A percentile compares a stretch with the other conserved stretches of the same genome.
Conservation (phyloP, 352 stramenopile genomes). For the Pythium dissotocum region DNA sequence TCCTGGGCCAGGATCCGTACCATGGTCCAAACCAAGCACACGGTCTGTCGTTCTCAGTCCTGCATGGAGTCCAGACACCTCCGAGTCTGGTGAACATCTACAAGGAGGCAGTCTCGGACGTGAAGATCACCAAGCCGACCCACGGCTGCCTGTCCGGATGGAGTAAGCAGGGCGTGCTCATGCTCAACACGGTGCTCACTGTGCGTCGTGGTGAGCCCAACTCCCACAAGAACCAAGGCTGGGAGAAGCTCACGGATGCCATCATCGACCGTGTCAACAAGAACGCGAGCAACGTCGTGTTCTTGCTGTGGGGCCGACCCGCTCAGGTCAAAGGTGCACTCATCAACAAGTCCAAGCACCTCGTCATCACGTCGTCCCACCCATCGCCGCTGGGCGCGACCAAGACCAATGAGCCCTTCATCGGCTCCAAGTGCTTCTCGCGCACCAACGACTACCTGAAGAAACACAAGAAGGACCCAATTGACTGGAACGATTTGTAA, state of each 20-base stretch:
- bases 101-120: conserved; percentile 92
- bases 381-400: conserved; percentile 94
- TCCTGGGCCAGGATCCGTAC: conserved; percentile 93
- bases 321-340: conserved; percentile 58
- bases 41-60: conserved; percentile 91
- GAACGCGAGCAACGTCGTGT: conserved; percentile 91
- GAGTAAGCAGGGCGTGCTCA: conserved; percentile 95
- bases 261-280: conserved; percentile 88
- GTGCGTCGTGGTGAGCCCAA: conserved; percentile 92
- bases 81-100: conserved; percentile 98
- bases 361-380: conserved; percentile 89
- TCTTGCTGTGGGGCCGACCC: conserved; percentile 98
- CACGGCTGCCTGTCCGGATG: conserved; percentile 94
- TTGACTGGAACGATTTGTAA: conserved; percentile 79
- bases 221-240: conserved; percentile 96
- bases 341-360: conserved; percentile 82
- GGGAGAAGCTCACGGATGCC: conserved; percentile 97
- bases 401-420: conserved; percentile 96
- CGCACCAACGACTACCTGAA: conserved; percentile 78
- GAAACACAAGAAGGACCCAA: conserved; percentile 74
- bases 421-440: conserved; percentile 93
- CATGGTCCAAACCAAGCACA: conserved; percentile 86
- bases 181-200: conserved; percentile 98
- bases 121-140: conserved; percentile 64
- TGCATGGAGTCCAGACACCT: conserved; percentile 85